A percentile compares a stretch with the other conserved stretches of the same genome.
Conservation (phyloP, 2,329 filamentous ascomycete species). For the Trichoderma sp. region DNA sequence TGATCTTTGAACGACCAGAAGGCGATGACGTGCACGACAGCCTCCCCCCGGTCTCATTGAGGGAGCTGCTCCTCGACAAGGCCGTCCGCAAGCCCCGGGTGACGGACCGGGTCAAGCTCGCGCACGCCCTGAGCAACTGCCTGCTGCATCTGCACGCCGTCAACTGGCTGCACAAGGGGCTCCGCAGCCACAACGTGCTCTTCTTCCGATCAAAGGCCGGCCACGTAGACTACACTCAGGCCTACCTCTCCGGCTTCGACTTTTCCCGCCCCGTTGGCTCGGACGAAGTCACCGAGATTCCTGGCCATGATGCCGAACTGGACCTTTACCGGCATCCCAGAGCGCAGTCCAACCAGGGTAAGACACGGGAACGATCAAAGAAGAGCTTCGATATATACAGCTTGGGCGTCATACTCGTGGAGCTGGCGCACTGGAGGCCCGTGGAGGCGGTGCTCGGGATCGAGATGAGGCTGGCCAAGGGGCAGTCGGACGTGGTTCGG, state of each 20-base stretch:
- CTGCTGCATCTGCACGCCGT: constrained; percentile 58
- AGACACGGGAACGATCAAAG: constrained; percentile 43
- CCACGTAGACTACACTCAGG: constrained; percentile 44
- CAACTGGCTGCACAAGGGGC: constrained; percentile 62
- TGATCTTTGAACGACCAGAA: constrained; percentile 56
- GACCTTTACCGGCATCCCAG: constrained; percentile 56
- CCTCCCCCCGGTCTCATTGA: constrained; percentile 50
- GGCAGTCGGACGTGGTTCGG: constrained; percentile 44
- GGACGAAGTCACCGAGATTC: constrained; percentile 55
- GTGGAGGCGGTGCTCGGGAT: constrained; percentile 50
- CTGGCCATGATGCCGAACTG: constrained; percentile 47
- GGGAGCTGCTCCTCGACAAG: constrained; percentile 47
- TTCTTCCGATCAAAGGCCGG: constrained; percentile 47
- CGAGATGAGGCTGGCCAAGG: constrained; percentile 40
- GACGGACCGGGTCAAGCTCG: constrained; percentile 54
- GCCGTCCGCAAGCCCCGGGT: constrained; percentile 50
- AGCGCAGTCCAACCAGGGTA: constrained; percentile 43
- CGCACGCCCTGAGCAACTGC: constrained; percentile 54
- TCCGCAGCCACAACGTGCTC: constrained; percentile 56
- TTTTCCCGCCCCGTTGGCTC: constrained; percentile 54
- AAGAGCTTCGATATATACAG: constrained; percentile 58
- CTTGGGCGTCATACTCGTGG: constrained; percentile 55
- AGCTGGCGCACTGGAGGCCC: constrained; percentile 56
- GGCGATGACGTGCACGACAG: constrained; percentile 42
- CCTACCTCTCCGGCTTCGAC: constrained; percentile 57